These are phyloP conservation scores for Gynochthodes officinalis DNA, from an alignment of 257 asterid species.

Conservation along the genomic window DNA sequence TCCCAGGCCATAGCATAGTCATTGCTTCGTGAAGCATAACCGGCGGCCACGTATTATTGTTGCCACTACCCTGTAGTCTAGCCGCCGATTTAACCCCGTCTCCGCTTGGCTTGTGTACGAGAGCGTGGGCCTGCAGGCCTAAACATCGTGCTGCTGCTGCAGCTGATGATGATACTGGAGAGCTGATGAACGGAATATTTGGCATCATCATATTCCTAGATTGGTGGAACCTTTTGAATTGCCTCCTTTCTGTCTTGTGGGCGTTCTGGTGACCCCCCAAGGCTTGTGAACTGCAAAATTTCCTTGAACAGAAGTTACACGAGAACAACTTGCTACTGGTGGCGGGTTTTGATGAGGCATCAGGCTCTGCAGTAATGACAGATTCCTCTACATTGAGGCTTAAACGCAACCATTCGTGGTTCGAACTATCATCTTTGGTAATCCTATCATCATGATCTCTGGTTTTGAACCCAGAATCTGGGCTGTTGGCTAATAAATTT, in stretches of 20 bases:
- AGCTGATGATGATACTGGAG: not conserved
- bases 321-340: constrained; percentile 6
- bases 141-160: not conserved
- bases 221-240: constrained; percentile 18
- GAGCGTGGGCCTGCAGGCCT: constrained; percentile 18
- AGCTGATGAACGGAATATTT: not conserved
- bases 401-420: constrained; percentile 17
- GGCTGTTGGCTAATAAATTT: not conserved
- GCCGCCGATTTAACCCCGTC: not conserved
- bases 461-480: not conserved
- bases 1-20: constrained; percentile 18
- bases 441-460: not conserved
- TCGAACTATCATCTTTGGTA: not conserved
- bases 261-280: constrained; percentile 30
- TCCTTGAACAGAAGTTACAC: constrained; percentile 22
- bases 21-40: constrained; percentile 7
- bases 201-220: constrained; percentile 2
- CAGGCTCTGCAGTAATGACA: not conserved
- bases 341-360: not conserved
- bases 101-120: constrained; percentile 6
- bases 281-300: constrained; percentile 25
- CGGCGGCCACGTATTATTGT: constrained; percentile 4
- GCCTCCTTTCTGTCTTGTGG: constrained; percentile 25
- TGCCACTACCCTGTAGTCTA: not conserved
- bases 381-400: constrained; percentile 8